These are phyloP conservation scores for Coniella vitis DNA, from an alignment of 2,329 filamentous ascomycete species.

Conservation along the genomic window DNA sequence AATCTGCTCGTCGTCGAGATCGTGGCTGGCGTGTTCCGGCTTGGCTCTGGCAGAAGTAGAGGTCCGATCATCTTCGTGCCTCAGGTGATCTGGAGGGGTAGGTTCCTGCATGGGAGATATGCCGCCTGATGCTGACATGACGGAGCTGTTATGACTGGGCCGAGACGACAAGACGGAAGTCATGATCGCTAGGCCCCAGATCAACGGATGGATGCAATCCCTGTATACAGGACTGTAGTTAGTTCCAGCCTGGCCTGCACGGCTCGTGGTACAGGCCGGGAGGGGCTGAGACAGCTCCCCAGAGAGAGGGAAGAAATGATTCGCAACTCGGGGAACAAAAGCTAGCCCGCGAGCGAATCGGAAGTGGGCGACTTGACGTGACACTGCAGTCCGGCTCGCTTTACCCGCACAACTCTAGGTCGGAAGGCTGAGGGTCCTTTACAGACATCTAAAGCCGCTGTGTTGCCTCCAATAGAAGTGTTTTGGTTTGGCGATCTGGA, in stretches of 20 bases:
- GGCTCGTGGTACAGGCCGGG: slow-evolving; percentile 9
- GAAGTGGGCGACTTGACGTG: slow-evolving; percentile 7
- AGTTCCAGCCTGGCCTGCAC: not conserved
- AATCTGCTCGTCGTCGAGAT: slow-evolving; percentile 32
- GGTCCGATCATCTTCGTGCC: slow-evolving; percentile 33
- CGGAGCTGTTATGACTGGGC: slow-evolving; percentile 31
- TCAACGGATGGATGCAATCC: not conserved
- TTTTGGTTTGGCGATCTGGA: no score
- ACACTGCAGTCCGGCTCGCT: slow-evolving; percentile 11
- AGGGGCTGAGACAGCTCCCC: slow-evolving; percentile 8
- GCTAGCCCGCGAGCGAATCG: slow-evolving; percentile 12
- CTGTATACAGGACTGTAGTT: not conserved
- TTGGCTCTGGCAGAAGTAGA: slow-evolving; percentile 35
- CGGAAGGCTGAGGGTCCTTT: not conserved
- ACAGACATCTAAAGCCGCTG: no score
- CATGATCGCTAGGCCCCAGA: slow-evolving; percentile 28
- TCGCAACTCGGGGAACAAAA: slow-evolving; percentile 3
- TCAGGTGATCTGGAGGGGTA: slow-evolving; percentile 33
- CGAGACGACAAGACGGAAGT: slow-evolving; percentile 35
- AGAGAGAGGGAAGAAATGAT: not conserved
- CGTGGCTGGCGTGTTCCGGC: slow-evolving; percentile 30
- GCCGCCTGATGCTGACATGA: slow-evolving; percentile 31
- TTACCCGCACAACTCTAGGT: not conserved
- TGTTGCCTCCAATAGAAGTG: no score
- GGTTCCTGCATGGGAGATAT: slow-evolving; percentile 38